Conservation (phyloP, 2,329 filamentous ascomycete species). For the Verticillium nubilum region DNA sequence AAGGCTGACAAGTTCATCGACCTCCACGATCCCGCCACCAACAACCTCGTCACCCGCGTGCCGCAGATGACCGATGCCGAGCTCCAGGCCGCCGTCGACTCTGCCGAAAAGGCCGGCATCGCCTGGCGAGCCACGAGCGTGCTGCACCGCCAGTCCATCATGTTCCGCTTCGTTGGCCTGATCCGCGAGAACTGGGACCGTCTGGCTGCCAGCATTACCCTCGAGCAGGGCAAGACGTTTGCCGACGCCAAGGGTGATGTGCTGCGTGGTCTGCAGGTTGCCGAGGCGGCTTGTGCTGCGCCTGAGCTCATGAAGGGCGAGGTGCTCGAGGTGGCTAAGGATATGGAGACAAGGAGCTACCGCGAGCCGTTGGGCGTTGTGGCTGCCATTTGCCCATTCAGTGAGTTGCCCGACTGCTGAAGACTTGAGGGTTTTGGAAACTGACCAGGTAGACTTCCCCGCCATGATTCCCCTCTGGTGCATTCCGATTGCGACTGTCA, state of each 20-base stretch:
- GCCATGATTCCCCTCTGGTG: conserved; percentile 93
- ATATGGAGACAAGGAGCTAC: conserved; percentile 84
- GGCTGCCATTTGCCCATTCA: conserved; percentile 83
- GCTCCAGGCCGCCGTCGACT: conserved; percentile 68
- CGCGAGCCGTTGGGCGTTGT: conserved; percentile 76
- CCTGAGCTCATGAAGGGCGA: conserved; percentile 80
- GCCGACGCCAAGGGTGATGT: conserved; percentile 79
- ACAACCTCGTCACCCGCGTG: conserved; percentile 77
- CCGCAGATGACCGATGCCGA: conserved; percentile 77
- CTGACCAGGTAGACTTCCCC: conserved; percentile 61
- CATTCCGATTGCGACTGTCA: conserved; percentile 78
- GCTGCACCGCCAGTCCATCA: conserved; percentile 72
- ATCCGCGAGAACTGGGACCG: conserved; percentile 84
- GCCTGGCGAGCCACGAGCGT: conserved; percentile 68
- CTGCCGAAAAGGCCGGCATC: conserved; percentile 70
- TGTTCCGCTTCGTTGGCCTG: conserved; percentile 78
- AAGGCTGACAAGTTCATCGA: conserved; percentile 69
- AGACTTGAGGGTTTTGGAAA: neutral
- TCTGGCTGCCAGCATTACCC: conserved; percentile 75
- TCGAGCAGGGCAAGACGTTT: conserved; percentile 87
- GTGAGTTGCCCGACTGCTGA: conserved; percentile 46
- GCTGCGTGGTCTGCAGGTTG: conserved; percentile 75
- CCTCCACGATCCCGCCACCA: conserved; percentile 76
- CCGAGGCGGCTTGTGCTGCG: conserved; percentile 75
- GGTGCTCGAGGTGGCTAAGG: conserved; percentile 78